phyloP scores from a whole-genome alignment of 768 basidiomycete species.

The Mrakia frigida region DNA sequence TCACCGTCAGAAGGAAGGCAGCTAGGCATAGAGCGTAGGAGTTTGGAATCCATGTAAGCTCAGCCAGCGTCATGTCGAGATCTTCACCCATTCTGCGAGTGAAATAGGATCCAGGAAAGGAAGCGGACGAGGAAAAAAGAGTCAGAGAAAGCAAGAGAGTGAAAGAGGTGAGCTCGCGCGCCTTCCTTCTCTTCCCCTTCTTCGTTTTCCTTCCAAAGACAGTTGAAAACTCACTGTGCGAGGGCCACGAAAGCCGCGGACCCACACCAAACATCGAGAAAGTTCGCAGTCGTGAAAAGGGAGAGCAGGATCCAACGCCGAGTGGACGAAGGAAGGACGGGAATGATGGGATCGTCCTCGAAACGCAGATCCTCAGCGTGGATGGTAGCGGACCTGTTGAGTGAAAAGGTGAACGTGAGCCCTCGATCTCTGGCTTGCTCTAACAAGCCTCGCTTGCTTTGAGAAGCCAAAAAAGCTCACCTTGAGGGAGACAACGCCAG shows the following conservation, averaged over 20 bases:
- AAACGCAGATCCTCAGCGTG: no score
- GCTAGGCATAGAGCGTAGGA: slow-evolving; percentile 37
- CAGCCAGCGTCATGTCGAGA: slow-evolving; percentile 10
- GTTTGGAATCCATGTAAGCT: slow-evolving; percentile 7
- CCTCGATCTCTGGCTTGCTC: no score
- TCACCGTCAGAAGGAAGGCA: slow-evolving; percentile 34
- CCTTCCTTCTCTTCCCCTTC: background rate
- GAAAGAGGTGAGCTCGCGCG: background rate
- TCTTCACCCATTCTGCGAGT: background rate
- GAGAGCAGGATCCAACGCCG: background rate
- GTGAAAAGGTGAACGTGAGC: no score
- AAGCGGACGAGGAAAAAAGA: no score
- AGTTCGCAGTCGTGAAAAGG: background rate
- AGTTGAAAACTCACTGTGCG: background rate
- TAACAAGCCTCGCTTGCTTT: no score
- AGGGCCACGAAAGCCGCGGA: background rate
- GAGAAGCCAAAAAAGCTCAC: no score
- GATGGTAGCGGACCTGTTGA: no score
- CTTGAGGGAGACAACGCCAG: no score
- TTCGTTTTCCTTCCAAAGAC: background rate
- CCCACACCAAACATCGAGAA: background rate
- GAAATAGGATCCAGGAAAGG: no score
- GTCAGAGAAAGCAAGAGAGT: background rate
- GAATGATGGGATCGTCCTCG: background rate
- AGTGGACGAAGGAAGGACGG: background rate